These are phyloP conservation scores for Quercus robur DNA, from an alignment of 306 rosid genomes.

Conservation along the genomic window DNA sequence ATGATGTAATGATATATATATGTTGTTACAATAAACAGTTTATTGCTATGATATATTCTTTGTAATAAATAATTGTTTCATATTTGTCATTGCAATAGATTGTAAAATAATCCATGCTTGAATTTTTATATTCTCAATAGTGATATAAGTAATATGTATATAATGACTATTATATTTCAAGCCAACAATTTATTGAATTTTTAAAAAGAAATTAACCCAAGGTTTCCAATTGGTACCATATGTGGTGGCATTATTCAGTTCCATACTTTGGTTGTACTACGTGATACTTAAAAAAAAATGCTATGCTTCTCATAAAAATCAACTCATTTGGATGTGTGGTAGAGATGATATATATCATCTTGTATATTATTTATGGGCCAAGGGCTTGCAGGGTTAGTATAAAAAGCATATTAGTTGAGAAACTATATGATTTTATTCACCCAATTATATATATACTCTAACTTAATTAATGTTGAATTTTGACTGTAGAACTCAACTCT, in stretches of 20 bases:
- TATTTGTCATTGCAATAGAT: no score
- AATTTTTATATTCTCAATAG: not conserved
- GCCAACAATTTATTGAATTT: slow-evolving; percentile 70
- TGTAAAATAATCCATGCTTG: not conserved
- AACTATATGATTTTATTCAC: no score
- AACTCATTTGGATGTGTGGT: slow-evolving; percentile 68
- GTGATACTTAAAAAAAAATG: slow-evolving; percentile 50
- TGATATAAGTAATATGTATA: not conserved
- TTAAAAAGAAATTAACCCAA: slow-evolving; percentile 71
- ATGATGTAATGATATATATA: no score
- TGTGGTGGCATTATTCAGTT: slow-evolving; percentile 73
- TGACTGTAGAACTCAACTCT: no score
- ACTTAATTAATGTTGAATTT: no score
- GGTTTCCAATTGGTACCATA: slow-evolving; percentile 82
- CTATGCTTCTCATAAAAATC: slow-evolving; percentile 69
- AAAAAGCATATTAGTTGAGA: not conserved
- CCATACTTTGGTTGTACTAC: slow-evolving; percentile 78
- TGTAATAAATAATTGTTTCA: no score
- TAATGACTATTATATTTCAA: slow-evolving; percentile 23
- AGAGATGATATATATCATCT: slow-evolving; percentile 53
- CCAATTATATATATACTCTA: not conserved
- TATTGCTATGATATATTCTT: no score
- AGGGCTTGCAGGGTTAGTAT: slow-evolving; percentile 45
- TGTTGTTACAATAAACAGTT: no score
- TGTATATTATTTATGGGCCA: slow-evolving; percentile 55